Conservation (phyloP, 108 stramenopile species). For the Thalassiosira profunda region DNA sequence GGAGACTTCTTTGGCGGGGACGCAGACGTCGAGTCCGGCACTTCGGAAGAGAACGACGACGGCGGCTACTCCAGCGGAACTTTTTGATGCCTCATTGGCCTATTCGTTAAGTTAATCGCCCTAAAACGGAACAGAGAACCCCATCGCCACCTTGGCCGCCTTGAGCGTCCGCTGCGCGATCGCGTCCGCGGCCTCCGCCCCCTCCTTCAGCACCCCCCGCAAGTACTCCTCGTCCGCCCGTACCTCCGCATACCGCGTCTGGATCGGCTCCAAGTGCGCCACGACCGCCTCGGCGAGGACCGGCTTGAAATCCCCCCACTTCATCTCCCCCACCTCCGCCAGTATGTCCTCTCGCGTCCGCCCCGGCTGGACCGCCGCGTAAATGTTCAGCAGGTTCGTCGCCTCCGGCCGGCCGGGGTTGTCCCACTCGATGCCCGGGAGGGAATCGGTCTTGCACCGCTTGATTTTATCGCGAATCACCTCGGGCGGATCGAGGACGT, state of each 20-base stretch:
- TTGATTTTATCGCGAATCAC: slow-evolving; percentile 95
- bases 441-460: slow-evolving; percentile 95
- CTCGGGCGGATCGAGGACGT: slow-evolving; percentile 95
- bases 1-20: no score
- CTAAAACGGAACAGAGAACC: slow-evolving; percentile 65
- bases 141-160: slow-evolving; percentile 95
- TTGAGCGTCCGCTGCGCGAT: slow-evolving; percentile 87
- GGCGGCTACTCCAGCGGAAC: no score
- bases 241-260: slow-evolving; percentile 89
- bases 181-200: slow-evolving; percentile 94
- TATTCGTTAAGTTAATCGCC: no score
- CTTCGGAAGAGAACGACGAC: no score
- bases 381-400: slow-evolving; percentile 97
- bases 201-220: slow-evolving; percentile 86
- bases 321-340: slow-evolving; percentile 87
- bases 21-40: no score
- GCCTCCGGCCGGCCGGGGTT: slow-evolving; percentile 98
- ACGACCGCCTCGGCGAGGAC: slow-evolving; percentile 94
- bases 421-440: slow-evolving; percentile 93
- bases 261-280: slow-evolving; percentile 95
- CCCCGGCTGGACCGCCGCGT: slow-evolving; percentile 87
- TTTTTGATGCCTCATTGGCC: no score
- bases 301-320: slow-evolving; percentile 98
- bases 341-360: slow-evolving; percentile 80
- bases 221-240: slow-evolving; percentile 90